phyloP scores from a whole-genome alignment of 441 rosid species.

The Melastoma candidum region DNA sequence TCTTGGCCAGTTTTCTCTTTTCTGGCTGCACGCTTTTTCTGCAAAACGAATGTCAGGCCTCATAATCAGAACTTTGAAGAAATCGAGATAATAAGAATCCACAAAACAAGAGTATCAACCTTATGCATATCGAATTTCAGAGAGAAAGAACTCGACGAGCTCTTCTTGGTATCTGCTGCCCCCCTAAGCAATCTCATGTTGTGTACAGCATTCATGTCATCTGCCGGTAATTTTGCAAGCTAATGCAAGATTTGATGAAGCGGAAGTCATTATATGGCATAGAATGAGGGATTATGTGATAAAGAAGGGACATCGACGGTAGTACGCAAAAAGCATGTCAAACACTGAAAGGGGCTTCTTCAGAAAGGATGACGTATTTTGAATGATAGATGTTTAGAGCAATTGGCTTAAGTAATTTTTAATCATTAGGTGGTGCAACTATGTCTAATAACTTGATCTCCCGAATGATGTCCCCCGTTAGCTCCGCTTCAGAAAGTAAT shows the following conservation, averaged over 20 bases:
- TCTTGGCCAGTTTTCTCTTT: slow-evolving; percentile 73
- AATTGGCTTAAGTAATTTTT: too few relatives aligned
- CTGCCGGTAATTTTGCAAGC: slow-evolving; percentile 74
- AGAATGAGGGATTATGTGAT: too few relatives aligned
- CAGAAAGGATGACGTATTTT: too few relatives aligned
- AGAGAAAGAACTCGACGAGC: slow-evolving; percentile 39
- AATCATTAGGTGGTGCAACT: too few relatives aligned
- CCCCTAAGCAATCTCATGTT: slow-evolving; percentile 89
- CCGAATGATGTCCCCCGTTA: too few relatives aligned
- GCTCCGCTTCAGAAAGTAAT: too few relatives aligned
- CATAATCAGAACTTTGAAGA: neutral
- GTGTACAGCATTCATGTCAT: slow-evolving; percentile 78
- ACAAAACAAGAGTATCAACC: slow-evolving; percentile 28
- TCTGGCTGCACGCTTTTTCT: slow-evolving; percentile 81
- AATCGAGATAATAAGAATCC: neutral
- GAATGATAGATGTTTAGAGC: too few relatives aligned
- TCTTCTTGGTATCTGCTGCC: slow-evolving; percentile 52
- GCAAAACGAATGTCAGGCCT: slow-evolving; percentile 18
- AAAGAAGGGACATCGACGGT: too few relatives aligned
- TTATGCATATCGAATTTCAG: slow-evolving; percentile 82
- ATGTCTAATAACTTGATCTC: too few relatives aligned
- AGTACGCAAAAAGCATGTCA: too few relatives aligned
- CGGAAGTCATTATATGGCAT: too few relatives aligned
- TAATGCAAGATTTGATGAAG: slow-evolving; percentile 13
- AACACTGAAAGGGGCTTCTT: too few relatives aligned